Conservation (phyloP, 306 rosid genomes). For the Begonia peltatifolia region DNA sequence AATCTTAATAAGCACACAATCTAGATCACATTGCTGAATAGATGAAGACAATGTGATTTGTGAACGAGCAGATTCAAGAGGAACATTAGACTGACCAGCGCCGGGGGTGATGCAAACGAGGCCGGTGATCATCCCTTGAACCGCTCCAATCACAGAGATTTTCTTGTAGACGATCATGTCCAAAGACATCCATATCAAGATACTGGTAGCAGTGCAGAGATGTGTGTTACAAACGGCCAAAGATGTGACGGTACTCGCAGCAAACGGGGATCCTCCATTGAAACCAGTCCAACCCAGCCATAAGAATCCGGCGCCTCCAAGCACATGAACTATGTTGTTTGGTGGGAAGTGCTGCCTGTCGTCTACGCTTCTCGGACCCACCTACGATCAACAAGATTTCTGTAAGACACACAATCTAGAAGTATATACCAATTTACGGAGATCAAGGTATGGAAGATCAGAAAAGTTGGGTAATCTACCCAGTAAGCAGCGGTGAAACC, state of each 20-base stretch:
- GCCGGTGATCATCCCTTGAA: constrained; percentile 77
- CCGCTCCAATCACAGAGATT: constrained; percentile 54
- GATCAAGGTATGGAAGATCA: background rate
- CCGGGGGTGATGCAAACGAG: constrained; percentile 82
- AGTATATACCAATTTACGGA: too few relatives aligned
- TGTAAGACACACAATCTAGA: too few relatives aligned
- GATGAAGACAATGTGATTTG: too few relatives aligned
- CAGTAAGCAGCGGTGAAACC: constrained; percentile 73
- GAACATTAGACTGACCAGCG: constrained; percentile 31
- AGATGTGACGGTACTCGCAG: constrained; percentile 29
- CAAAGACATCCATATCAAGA: constrained; percentile 56
- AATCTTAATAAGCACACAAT: too few relatives aligned
- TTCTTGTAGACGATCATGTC: constrained; percentile 49
- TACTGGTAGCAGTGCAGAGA: constrained; percentile 56
- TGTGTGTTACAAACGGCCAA: constrained; percentile 58
- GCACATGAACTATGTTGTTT: constrained; percentile 61
- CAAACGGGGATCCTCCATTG: constrained; percentile 68
- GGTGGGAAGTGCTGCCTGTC: constrained; percentile 64
- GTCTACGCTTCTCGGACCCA: constrained; percentile 49
- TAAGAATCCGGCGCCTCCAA: constrained; percentile 66
- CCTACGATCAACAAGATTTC: constrained; percentile 19
- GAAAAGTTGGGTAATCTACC: constrained; percentile 21
- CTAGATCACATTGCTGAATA: too few relatives aligned
- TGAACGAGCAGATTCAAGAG: background rate
- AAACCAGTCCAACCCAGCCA: constrained; percentile 82